phyloP scores from a whole-genome alignment of 208 protist species.

The Endotrypanum monterogeii region DNA sequence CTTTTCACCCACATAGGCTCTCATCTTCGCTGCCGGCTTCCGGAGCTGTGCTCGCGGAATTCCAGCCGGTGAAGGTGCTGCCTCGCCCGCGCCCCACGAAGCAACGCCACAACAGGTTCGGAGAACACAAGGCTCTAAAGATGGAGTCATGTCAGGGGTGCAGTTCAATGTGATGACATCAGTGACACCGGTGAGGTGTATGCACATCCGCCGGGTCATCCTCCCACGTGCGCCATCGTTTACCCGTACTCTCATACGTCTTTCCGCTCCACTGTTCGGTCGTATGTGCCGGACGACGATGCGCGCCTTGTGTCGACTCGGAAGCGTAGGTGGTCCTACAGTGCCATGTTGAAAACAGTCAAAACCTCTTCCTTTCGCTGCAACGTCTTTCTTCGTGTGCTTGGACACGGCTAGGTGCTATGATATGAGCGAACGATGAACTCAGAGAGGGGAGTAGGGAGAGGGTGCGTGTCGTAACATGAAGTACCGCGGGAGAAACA shows the following conservation, averaged over 20 bases:
- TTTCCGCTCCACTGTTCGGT: not conserved
- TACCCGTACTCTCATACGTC: not conserved
- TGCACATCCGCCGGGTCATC: too few relatives aligned
- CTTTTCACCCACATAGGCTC: not conserved
- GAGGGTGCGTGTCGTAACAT: not conserved
- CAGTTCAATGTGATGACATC: not conserved
- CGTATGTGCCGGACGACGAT: not conserved
- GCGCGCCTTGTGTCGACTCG: not conserved
- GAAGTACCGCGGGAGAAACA: not conserved
- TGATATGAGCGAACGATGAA: too few relatives aligned
- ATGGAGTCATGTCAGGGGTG: slow-evolving; percentile 30
- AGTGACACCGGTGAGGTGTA: too few relatives aligned
- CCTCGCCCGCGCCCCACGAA: not conserved
- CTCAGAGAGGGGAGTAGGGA: too few relatives aligned
- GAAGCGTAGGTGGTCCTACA: not conserved
- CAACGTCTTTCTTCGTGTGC: too few relatives aligned
- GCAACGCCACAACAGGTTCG: not conserved
- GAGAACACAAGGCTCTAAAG: slow-evolving; percentile 10
- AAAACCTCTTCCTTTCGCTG: not conserved
- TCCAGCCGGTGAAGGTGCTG: not conserved
- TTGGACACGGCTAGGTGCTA: too few relatives aligned
- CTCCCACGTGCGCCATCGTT: too few relatives aligned
- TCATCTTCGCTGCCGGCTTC: not conserved
- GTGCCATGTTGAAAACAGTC: not conserved
- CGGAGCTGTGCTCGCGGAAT: not conserved